Conservation (phyloP, 1,284 basidiomycete species). For the Tilletia indica region DNA sequence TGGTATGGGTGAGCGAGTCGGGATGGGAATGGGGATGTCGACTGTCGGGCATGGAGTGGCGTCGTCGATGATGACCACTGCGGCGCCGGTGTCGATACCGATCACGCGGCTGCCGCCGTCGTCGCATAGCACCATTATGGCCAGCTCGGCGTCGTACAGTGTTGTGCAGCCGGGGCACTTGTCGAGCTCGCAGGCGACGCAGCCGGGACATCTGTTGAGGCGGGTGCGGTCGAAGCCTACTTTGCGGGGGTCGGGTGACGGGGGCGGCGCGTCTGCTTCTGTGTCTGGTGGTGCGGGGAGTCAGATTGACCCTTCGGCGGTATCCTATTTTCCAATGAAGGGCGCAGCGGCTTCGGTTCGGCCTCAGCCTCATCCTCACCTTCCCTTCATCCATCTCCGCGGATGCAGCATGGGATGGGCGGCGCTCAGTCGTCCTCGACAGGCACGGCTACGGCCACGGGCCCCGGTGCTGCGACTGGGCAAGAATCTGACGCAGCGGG, state of each 20-base stretch:
- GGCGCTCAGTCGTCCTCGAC: too few species aligned
- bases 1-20: neutral
- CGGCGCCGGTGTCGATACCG: too few species aligned
- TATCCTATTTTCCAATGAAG: too few species aligned
- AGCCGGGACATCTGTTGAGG: neutral
- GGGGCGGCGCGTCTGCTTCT: too few species aligned
- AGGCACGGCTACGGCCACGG: too few species aligned
- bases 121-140: neutral
- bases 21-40: too few species aligned
- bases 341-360: neutral
- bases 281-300: too few species aligned
- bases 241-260: neutral
- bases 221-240: slow-evolving; percentile 1
- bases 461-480: too few species aligned
- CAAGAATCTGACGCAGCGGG: too few species aligned
- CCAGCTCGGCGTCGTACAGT: neutral
- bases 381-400: neutral
- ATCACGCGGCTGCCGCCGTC: neutral
- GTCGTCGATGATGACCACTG: too few species aligned
- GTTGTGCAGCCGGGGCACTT: neutral
- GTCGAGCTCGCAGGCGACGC: neutral
- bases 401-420: neutral
- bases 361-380: neutral
- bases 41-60: too few species aligned
- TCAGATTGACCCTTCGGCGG: too few species aligned